phyloP scores from a whole-genome alignment of 148 eudicot genomes.

The Chenopodium album region DNA sequence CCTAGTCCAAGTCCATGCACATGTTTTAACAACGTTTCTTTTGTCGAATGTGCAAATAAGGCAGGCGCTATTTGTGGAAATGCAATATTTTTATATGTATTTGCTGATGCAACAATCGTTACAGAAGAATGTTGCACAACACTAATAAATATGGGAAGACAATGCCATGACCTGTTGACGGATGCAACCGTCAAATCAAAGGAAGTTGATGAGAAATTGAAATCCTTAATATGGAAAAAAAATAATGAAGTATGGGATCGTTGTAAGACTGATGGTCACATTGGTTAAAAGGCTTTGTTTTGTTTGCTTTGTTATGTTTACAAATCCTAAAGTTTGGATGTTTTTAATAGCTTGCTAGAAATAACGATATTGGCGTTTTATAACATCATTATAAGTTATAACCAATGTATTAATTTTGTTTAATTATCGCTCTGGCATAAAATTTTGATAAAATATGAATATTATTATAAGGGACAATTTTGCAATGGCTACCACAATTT shows the following conservation, averaged over 20 bases:
- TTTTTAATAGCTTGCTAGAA: too few species aligned
- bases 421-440: too few species aligned
- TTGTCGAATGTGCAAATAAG: slow-evolving; percentile 1
- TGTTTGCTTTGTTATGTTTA: too few species aligned
- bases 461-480: too few species aligned
- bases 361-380: too few species aligned
- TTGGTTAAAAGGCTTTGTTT: not conserved
- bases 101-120: not conserved
- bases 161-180: slow-evolving; percentile 8
- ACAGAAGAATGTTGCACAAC: not conserved
- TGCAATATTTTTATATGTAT: slow-evolving; percentile 4
- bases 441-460: too few species aligned
- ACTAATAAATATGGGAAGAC: slow-evolving; percentile 8
- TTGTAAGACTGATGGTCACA: not conserved
- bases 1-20: too few species aligned
- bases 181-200: not conserved
- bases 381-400: too few species aligned
- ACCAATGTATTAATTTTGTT: too few species aligned
- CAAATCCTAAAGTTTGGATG: too few species aligned
- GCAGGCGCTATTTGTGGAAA: not conserved
- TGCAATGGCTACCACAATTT: too few species aligned
- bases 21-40: too few species aligned
- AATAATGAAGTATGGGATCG: slow-evolving; percentile 10
- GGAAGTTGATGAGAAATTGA: not conserved
- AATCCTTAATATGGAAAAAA: not conserved